Base-by-base conservation (phyloP, 129 eudicot genomes). In the Tanacetum coccineum region DNA sequence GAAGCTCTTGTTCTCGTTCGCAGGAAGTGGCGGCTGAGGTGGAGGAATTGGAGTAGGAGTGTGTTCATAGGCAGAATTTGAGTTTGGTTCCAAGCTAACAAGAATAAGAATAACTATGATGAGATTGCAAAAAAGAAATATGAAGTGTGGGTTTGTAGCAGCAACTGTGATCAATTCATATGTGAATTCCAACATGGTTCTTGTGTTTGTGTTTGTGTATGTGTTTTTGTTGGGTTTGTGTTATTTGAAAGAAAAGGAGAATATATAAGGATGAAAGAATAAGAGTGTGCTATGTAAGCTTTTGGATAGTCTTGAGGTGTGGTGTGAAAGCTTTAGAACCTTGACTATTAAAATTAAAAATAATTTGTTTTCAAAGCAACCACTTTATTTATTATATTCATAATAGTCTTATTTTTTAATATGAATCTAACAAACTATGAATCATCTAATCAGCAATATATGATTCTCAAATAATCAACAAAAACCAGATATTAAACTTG, bases 81-180 rank as follows among this genome's bases (percentile, higher is more conserved):
- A 74, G 50, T 73, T 9, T 52, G 82, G 64, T 73, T 76, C 76
- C 14, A 81, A 81, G 82, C 70, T 70, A 0, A 78, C 84, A 13
- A 78, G 73, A 56, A 89, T 82, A 13, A 89, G 69, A 66, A 70
- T 50, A 40, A 79, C 66, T 7, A 86, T 86, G 81, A 86, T 80
- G 42, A 86, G 50, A 71, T 86, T 89, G 75, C 91, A 86, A 60
- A 86, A 66, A 54, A 87, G 80, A 52, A 89, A 89, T 28, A 84
- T 70, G 11, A 78, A 2, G 51, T 71, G 80, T 48, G 83, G 76
- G 66, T 82, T 84, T 32, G 88, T 66, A 73, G 83, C 74, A 64
- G 77, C 86, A 62, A 75, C 53, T 14, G 76, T 72, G 75, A 89
- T 74, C 76, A 86, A 21, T 73, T 82, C 91, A 60, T 75, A 58